phyloP scores from a whole-genome alignment of 1,284 basidiomycete genomes.

The Flammula alnicola region DNA sequence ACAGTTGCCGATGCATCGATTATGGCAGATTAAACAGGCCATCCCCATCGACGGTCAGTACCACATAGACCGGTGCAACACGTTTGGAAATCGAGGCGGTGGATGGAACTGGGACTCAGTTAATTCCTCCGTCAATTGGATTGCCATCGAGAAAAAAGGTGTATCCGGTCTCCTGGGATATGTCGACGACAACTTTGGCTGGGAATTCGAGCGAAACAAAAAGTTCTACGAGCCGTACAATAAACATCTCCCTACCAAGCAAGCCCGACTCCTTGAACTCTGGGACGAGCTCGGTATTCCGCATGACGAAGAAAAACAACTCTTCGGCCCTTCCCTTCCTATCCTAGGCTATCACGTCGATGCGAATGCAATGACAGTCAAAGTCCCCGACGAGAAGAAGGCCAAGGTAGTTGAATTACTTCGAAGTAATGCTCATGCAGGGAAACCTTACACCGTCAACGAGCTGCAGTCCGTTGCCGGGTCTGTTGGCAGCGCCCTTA shows the following conservation, averaged over 20 bases:
- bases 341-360: conserved; percentile 36
- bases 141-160: conserved; percentile 22
- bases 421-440: conserved; percentile 17
- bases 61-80: conserved; percentile 31
- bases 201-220: conserved; percentile 22
- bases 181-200: conserved; percentile 36
- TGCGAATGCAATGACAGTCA: conserved; percentile 19
- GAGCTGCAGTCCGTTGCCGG: conserved; percentile 18
- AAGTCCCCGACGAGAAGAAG: conserved; percentile 19
- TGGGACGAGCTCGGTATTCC: too few species aligned
- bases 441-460: conserved; percentile 18
- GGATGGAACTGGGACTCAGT: conserved; percentile 33
- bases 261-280: conserved; percentile 31
- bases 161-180: conserved; percentile 31
- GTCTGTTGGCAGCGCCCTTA: conserved; percentile 14
- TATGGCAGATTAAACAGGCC: conserved; percentile 37
- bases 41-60: conserved; percentile 28
- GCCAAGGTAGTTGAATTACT: conserved; percentile 17
- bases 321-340: conserved; percentile 26
- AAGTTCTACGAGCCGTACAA: conserved; percentile 25
- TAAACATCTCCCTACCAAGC: conserved; percentile 23
- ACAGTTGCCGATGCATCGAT: conserved; percentile 34
- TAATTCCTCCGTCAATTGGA: conserved; percentile 30
- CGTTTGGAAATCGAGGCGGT: conserved; percentile 33
- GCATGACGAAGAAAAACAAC: conserved; percentile 31